A percentile compares a stretch with the other conserved stretches of the same genome.
Evolutionary conservation across 1,139 yeast species (phyloP).

Genomic region (Hansenula sp.): DNA sequence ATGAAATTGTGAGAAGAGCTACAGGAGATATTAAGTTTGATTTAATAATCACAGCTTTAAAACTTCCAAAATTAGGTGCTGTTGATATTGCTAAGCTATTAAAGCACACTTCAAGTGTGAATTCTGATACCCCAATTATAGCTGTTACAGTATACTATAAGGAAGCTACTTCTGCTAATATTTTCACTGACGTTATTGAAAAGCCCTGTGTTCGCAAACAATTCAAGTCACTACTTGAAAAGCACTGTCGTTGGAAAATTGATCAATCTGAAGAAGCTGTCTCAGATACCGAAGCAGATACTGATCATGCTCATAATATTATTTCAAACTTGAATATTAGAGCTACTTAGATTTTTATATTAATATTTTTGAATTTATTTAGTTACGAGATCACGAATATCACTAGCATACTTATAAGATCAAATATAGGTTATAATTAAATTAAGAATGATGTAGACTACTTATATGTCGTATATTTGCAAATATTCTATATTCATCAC

Average conservation of each 20-base stretch:
- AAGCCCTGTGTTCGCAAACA: slow-evolving; percentile 61
- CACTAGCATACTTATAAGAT: too few relatives aligned
- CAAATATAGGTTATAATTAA: not conserved
- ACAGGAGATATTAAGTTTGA: slow-evolving; percentile 85
- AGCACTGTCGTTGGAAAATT: slow-evolving; percentile 21
- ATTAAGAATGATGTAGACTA: too few relatives aligned
- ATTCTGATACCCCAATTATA: slow-evolving; percentile 72
- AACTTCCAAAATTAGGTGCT: slow-evolving; percentile 60
- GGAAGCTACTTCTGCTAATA: slow-evolving; percentile 51
- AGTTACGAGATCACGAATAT: not conserved
- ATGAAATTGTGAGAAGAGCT: slow-evolving; percentile 76
- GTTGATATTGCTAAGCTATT: slow-evolving; percentile 77
- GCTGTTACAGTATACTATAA: slow-evolving; percentile 71
- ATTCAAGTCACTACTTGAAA: slow-evolving; percentile 28
- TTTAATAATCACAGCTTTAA: slow-evolving; percentile 72
- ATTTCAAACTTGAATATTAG: not conserved
- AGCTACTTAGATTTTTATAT: not conserved
- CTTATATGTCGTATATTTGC: not conserved
- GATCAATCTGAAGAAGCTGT: slow-evolving; percentile 21
- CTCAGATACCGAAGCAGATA: slow-evolving; percentile 20
- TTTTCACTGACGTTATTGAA: slow-evolving; percentile 69
- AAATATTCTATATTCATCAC: not conserved
- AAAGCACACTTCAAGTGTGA: slow-evolving; percentile 70
- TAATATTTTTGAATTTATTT: not conserved
- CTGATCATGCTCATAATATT: not conserved